Percentiles rank a stretch among this genome's conserved stretches.
Conservation (phyloP, 2,329 filamentous ascomycete genomes). For the Claviceps sp. region DNA sequence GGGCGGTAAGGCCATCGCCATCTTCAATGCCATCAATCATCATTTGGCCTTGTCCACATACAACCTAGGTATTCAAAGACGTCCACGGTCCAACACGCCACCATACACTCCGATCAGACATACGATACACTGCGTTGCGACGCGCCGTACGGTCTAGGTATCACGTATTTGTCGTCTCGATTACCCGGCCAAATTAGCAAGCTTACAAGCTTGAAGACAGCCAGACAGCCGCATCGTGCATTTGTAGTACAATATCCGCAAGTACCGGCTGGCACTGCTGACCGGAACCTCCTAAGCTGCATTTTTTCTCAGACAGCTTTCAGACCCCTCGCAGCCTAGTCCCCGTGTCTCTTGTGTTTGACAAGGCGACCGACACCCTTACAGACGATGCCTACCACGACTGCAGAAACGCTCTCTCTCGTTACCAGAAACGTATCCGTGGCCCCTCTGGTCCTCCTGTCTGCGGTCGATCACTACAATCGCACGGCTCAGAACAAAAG, state of each 20-base stretch:
- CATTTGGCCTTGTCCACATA: neutral
- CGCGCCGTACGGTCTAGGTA: neutral
- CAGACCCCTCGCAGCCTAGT: neutral
- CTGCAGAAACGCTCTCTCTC: slow-evolving; percentile 88
- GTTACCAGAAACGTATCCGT: slow-evolving; percentile 93
- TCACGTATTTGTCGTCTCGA: neutral
- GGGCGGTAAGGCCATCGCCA: neutral
- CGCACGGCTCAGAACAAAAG: slow-evolving; percentile 80
- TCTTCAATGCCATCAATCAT: neutral
- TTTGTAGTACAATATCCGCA: neutral
- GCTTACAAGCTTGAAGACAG: slow-evolving; percentile 1
- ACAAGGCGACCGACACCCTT: neutral
- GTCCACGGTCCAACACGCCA: neutral
- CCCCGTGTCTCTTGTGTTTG: neutral
- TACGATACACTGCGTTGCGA: neutral
- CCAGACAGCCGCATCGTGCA: neutral
- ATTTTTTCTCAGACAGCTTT: neutral
- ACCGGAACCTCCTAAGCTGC: neutral
- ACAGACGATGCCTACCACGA: slow-evolving; percentile 79
- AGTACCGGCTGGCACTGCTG: neutral
- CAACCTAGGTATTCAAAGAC: neutral
- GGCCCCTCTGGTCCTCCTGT: slow-evolving; percentile 93
- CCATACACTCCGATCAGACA: neutral
- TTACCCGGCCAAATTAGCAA: neutral
- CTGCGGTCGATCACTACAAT: slow-evolving; percentile 96